A percentile compares a stretch with the other conserved stretches of the same genome.
Conservation (phyloP, 129 eudicot species). For the Escallonia rubra region DNA sequence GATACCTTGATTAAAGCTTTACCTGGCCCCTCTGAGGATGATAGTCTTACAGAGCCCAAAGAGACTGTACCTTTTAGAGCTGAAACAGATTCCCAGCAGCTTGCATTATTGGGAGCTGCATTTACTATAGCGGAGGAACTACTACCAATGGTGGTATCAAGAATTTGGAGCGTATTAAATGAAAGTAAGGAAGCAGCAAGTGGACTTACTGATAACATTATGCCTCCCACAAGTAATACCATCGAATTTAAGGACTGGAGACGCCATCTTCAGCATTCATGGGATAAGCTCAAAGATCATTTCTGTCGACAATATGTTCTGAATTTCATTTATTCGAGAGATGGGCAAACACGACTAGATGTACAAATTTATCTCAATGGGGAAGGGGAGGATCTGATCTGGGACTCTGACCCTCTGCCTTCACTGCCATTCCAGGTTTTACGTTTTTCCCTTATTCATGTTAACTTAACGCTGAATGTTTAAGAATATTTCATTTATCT, state of each 20-base stretch:
- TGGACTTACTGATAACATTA: constrained; percentile 25
- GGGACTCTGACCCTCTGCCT: constrained; percentile 85
- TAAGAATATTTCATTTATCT: too few species aligned
- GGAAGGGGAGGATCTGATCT: constrained; percentile 48
- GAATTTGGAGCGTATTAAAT: constrained; percentile 60
- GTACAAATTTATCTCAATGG: constrained; percentile 77
- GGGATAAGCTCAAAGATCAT: constrained; percentile 87
- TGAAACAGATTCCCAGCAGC: constrained; percentile 97
- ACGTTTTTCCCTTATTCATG: background rate
- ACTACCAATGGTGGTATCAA: constrained; percentile 75
- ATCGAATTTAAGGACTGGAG: constrained; percentile 91
- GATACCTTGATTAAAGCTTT: constrained; percentile 81
- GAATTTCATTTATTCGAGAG: constrained; percentile 80
- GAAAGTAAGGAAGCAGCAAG: constrained; percentile 66
- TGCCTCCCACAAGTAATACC: constrained; percentile 32
- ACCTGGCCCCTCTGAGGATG: constrained; percentile 83
- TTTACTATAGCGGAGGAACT: constrained; percentile 86
- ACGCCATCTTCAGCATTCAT: constrained; percentile 81
- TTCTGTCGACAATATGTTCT: constrained; percentile 89
- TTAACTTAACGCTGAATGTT: too few species aligned
- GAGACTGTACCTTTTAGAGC: constrained; percentile 77
- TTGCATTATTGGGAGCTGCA: constrained; percentile 80
- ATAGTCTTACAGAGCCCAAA: constrained; percentile 62
- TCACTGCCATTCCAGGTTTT: constrained; percentile 94
- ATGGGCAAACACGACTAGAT: constrained; percentile 73